These are phyloP conservation scores for Aspergillus texensis DNA, from an alignment of 2,329 filamentous ascomycete genomes.

Conservation along the genomic window DNA sequence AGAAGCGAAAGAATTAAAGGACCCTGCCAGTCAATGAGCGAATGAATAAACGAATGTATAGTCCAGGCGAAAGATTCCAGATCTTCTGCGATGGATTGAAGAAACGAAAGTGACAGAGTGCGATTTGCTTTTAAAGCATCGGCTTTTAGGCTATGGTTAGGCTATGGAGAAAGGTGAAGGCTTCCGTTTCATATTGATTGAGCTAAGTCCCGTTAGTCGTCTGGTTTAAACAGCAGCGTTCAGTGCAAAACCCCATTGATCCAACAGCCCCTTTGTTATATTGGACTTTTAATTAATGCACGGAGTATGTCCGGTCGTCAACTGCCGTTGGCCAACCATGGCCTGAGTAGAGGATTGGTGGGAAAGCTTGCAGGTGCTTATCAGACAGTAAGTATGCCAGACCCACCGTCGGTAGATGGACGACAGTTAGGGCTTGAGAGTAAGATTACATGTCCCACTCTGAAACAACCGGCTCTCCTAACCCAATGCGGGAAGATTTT, in stretches of 20 bases:
- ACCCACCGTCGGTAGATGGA: slow-evolving; percentile 1
- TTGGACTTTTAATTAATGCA: not conserved
- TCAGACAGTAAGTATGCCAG: not conserved
- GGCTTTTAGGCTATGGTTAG: not conserved
- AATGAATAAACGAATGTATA: not conserved
- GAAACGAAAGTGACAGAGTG: too few species aligned
- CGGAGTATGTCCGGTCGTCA: not conserved
- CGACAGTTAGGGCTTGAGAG: not conserved
- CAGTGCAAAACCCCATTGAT: not conserved
- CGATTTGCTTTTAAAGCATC: not conserved
- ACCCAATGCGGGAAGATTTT: not conserved
- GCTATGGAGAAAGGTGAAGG: not conserved
- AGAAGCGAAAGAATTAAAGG: not conserved
- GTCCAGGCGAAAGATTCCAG: slow-evolving; percentile 2
- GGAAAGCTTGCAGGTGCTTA: slow-evolving; percentile 1
- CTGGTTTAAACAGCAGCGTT: not conserved
- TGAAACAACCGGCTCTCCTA: not conserved
- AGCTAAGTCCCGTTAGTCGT: not conserved
- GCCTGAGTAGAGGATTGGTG: not conserved
- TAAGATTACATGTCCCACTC: not conserved
- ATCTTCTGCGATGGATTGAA: not conserved
- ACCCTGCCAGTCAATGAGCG: not conserved
- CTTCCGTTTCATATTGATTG: not conserved
- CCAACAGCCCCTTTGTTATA: not conserved
- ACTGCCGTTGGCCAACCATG: not conserved